Evolutionary conservation across 2,329 filamentous ascomycete genomes (phyloP).

Genomic region (Clonostachys rhizophaga): DNA sequence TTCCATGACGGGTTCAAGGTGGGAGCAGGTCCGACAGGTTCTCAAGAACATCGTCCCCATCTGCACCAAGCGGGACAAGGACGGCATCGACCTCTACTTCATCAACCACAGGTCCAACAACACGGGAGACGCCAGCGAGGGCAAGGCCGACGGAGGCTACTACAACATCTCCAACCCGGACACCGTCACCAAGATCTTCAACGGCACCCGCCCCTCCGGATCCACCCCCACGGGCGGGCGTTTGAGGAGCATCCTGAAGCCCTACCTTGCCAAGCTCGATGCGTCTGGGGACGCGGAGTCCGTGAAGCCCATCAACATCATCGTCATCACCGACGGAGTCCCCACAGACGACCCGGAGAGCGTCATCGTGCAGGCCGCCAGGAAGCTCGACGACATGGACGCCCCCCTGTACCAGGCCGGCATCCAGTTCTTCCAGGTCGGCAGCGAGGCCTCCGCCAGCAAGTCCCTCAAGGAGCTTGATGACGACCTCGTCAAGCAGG

Average conservation of each 20-base stretch:
- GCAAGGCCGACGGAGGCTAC: constrained; percentile 49
- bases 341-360: constrained; percentile 75
- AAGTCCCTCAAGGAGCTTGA: constrained; percentile 69
- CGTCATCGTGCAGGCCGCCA: constrained; percentile 62
- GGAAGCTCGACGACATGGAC: constrained; percentile 62
- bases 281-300: constrained; percentile 31
- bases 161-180: constrained; percentile 54
- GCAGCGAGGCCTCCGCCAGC: constrained; percentile 62
- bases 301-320: constrained; percentile 81
- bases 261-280: constrained; percentile 53
- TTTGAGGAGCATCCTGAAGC: constrained; percentile 65
- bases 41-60: constrained; percentile 74
- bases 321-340: constrained; percentile 86
- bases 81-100: constrained; percentile 91
- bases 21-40: constrained; percentile 69
- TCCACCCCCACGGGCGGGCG: constrained; percentile 72
- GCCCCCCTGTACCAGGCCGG: constrained; percentile 81
- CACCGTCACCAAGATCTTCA: constrained; percentile 66
- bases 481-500: constrained; percentile 54
- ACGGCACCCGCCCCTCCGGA: constrained; percentile 56
- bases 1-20: constrained; percentile 75
- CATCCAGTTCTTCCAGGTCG: constrained; percentile 95
- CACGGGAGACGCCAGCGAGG: constrained; percentile 16
- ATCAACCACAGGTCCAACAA: constrained; percentile 60
- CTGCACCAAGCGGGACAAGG: constrained; percentile 71